A percentile compares a stretch with the other conserved stretches of the same genome.
Conservation (phyloP, 495 filamentous ascomycete genomes). For the Aspergillus carlsbadensis region DNA sequence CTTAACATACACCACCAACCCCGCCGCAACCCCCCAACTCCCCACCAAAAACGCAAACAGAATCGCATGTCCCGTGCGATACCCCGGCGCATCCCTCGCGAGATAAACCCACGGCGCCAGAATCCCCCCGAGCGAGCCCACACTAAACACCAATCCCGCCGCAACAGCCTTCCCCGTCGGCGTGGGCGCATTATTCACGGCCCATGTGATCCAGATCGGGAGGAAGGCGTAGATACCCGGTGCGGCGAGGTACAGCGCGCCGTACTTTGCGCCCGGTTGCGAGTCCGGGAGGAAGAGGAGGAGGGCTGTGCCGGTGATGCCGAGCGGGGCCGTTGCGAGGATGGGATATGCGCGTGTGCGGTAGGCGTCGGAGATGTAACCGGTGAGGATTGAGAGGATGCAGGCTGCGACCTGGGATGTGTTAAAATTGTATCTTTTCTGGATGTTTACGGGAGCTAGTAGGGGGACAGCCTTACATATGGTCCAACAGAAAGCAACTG, state of each 20-base stretch:
- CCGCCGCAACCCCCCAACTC: background rate
- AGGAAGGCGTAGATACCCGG: conserved; percentile 8
- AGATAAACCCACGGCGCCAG: conserved; percentile 14
- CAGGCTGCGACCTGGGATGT: conserved; percentile 1
- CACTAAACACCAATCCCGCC: conserved; percentile 3
- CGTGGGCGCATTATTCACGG: conserved; percentile 10
- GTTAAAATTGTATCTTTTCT: too few species aligned
- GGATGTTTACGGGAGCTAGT: too few species aligned
- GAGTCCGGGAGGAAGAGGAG: conserved; percentile 7
- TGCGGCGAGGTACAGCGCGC: conserved; percentile 9
- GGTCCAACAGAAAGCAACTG: conserved; percentile 12
- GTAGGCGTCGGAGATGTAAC: conserved; percentile 11
- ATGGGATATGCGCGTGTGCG: conserved; percentile 5
- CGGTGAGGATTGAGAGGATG: conserved; percentile 4
- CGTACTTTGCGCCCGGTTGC: conserved; percentile 9
- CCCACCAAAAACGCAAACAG: conserved; percentile 6
- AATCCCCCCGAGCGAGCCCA: conserved; percentile 1
- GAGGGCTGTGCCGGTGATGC: conserved; percentile 2
- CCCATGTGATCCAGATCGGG: conserved; percentile 9
- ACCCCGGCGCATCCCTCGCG: conserved; percentile 4
- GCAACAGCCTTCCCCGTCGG: conserved; percentile 6
- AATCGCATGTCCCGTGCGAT: conserved; percentile 8
- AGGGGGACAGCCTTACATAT: conserved; percentile 1
- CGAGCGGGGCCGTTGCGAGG: background rate
- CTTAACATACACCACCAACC: background rate